A percentile compares a stretch with the other conserved stretches of the same genome.
Evolutionary conservation across 2,329 filamentous ascomycete genomes (phyloP).

Genomic region (Penicillium hesseltinei): DNA sequence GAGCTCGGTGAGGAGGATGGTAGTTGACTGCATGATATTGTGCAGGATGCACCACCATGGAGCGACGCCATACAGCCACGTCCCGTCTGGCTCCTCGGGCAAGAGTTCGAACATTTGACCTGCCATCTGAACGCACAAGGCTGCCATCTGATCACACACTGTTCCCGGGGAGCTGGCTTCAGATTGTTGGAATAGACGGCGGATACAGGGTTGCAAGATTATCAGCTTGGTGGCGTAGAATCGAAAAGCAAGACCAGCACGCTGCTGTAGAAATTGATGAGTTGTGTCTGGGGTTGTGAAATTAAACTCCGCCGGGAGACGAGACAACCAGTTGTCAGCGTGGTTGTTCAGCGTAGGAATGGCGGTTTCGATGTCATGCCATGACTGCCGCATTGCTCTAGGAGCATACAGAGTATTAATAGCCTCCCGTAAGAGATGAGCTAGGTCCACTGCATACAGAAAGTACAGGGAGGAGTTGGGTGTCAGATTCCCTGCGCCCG

Average conservation of each 20-base stretch:
- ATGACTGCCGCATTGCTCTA: constrained; percentile 33
- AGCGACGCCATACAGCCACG: constrained; percentile 32
- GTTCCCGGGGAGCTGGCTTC: constrained; percentile 25
- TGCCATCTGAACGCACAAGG: constrained; percentile 38
- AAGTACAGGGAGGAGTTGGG: constrained; percentile 42
- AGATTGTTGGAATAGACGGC: constrained; percentile 34
- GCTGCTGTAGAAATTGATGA: constrained; percentile 32
- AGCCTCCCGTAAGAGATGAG: constrained; percentile 35
- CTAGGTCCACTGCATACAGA: constrained; percentile 40
- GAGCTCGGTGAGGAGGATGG: constrained; percentile 40
- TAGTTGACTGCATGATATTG: constrained; percentile 42
- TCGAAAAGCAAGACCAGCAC: constrained; percentile 39
- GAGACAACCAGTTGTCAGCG: constrained; percentile 40
- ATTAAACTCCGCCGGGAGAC: constrained; percentile 38
- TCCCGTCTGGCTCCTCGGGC: constrained; percentile 33
- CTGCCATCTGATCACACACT: constrained; percentile 36
- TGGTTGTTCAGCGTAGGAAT: constrained; percentile 36
- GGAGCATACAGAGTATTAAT: constrained; percentile 42
- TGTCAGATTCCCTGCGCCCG: constrained; percentile 29
- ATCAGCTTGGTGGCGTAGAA: constrained; percentile 46
- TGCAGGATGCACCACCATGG: constrained; percentile 46
- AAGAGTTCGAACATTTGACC: constrained; percentile 35
- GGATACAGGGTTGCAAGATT: constrained; percentile 45
- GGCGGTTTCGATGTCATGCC: constrained; percentile 38
- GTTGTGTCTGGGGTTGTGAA: constrained; percentile 30